Base-by-base conservation (phyloP, 257 asterid genomes). In the Solanum sejunctum region DNA sequence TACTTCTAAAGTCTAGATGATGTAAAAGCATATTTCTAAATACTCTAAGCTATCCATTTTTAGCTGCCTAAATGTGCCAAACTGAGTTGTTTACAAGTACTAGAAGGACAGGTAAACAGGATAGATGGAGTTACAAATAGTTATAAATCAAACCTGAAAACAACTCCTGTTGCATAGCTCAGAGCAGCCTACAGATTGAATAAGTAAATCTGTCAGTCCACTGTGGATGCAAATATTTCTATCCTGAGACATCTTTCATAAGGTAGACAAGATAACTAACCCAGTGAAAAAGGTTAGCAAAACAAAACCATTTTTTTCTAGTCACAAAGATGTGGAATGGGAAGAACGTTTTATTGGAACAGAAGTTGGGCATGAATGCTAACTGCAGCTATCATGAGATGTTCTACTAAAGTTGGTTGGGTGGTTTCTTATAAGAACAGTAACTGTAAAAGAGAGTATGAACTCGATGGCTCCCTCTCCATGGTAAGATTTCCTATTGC, bases 111-210 rank as follows among this genome's bases (percentile, higher is more conserved):
- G 0, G 4, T 10, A 21, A 41, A 66, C 51, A 45, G 28, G 66
- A 51, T 17, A 71, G 20, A 66, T 20, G 8, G 64, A 16, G 60
- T 83, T 49, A 26, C 51, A 83, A 83, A 6, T 63, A 64, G 36
- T 52, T 52, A 6, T 20, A 69, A 80, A 75, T 78, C 75, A 80
- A 80, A 89, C 92, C 92, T 89, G 87, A 88, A 88, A 64, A 84
- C 61, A 12, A 87, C 92, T 75, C 92, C 92, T 4, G 85, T 85
- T 52, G 87, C 88, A 72, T 89, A 89, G 82, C 92, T 89, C 83
- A 89, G 61, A 82, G 92, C 90, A 85, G 89, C 90, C 92, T 89
- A 15, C 16, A 67, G 32, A 84, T 67, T 52, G 60, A 86, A 45
- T 23, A 84, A 82, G 75, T 6, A 81, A 63, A 80, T 78, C 60